phyloP scores from a whole-genome alignment of 176 grass and related monocot species.

The Aegilops umbellulata region DNA sequence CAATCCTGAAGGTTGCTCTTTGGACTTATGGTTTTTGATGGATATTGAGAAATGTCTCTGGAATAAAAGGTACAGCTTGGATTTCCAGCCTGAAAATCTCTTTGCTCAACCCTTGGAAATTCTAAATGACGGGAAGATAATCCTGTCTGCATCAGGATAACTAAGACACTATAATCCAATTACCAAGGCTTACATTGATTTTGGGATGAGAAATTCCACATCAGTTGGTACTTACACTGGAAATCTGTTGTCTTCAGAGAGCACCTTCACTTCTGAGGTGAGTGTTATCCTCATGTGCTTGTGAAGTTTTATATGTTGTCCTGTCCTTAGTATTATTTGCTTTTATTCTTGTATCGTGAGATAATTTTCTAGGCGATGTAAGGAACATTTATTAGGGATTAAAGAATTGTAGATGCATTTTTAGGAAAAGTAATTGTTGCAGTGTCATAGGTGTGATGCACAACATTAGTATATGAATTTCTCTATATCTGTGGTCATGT shows the following conservation, averaged over 20 bases:
- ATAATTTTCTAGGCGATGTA: background rate
- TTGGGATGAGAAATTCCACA: background rate
- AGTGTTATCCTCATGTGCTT: background rate
- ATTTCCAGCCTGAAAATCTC: background rate
- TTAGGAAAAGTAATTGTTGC: background rate
- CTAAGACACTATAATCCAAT: background rate
- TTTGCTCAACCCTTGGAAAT: background rate
- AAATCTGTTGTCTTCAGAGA: background rate
- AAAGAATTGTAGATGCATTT: background rate
- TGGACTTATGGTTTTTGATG: background rate
- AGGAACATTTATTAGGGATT: background rate
- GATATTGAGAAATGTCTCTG: background rate
- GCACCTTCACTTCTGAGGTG: background rate
- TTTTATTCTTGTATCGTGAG: background rate
- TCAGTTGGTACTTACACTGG: background rate
- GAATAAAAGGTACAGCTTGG: background rate
- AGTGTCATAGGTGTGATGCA: no score
- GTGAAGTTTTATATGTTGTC: no score
- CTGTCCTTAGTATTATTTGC: background rate
- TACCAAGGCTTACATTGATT: background rate
- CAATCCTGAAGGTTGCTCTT: background rate
- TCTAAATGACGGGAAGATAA: background rate
- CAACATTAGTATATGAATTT: no score
- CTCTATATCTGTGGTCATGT: background rate
- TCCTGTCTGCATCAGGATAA: background rate